Evolutionary conservation across 768 basidiomycete species (phyloP).

Genomic region (Boletus fagicola): DNA sequence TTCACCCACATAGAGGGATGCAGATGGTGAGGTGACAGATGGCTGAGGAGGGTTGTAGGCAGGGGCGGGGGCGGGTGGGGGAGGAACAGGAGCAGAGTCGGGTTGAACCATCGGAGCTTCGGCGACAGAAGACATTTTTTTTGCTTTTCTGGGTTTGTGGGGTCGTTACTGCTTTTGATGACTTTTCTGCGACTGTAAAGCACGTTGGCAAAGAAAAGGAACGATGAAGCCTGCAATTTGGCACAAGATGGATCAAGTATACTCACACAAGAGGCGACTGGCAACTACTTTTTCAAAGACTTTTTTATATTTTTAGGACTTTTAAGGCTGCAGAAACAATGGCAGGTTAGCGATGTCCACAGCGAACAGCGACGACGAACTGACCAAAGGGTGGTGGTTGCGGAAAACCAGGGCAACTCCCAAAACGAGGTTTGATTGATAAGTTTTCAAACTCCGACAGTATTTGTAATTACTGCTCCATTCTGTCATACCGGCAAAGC

Average conservation of each 20-base stretch:
- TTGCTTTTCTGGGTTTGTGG: slow-evolving; percentile 48
- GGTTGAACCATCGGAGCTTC: slow-evolving; percentile 54
- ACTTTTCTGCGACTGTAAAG: slow-evolving; percentile 63
- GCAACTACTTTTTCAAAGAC: slow-evolving; percentile 70
- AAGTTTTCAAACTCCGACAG: slow-evolving; percentile 43
- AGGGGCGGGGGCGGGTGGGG: slow-evolving; percentile 49
- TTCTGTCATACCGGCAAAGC: not conserved
- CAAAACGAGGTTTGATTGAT: slow-evolving; percentile 26
- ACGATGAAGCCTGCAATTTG: slow-evolving; percentile 15
- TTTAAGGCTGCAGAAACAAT: slow-evolving; percentile 48
- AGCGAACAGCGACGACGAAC: slow-evolving; percentile 25
- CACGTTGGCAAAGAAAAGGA: slow-evolving; percentile 10
- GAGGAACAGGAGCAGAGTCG: slow-evolving; percentile 45
- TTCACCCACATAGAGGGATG: slow-evolving; percentile 98
- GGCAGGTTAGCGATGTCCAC: slow-evolving; percentile 16
- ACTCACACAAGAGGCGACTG: slow-evolving; percentile 70
- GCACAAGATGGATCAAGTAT: slow-evolving; percentile 14
- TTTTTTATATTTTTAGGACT: slow-evolving; percentile 62
- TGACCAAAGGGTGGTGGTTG: slow-evolving; percentile 68
- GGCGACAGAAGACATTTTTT: slow-evolving; percentile 56
- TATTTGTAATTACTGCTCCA: slow-evolving; percentile 11
- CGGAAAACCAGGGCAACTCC: slow-evolving; percentile 41
- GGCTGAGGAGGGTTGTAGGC: slow-evolving; percentile 53
- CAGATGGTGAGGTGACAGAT: slow-evolving; percentile 69
- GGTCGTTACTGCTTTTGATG: slow-evolving; percentile 90